Percentiles rank a stretch among this genome's conserved stretches.
These are phyloP conservation scores for Themeda triandra DNA, from an alignment of 176 grass and related monocot genomes.

Conservation along the genomic window DNA sequence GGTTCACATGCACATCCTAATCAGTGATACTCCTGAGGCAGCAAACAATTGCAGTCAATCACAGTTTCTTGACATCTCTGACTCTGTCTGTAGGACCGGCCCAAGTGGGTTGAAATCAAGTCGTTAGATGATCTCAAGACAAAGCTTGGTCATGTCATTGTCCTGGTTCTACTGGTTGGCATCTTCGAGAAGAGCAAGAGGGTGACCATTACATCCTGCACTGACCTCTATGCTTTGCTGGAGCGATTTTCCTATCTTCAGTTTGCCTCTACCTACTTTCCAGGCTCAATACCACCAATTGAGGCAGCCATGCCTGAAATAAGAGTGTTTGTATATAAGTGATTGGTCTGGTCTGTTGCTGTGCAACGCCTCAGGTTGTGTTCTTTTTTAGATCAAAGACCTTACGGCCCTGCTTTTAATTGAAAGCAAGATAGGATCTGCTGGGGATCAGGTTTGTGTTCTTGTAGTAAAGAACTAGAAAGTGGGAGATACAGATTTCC, in stretches of 20 bases:
- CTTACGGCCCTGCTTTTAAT: no score
- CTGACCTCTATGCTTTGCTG: slow-evolving; percentile 75
- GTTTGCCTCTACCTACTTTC: slow-evolving; percentile 84
- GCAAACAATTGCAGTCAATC: neutral
- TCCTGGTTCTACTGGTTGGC: slow-evolving; percentile 78
- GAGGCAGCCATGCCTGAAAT: slow-evolving; percentile 42
- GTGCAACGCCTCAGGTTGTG: neutral
- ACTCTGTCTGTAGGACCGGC: slow-evolving; percentile 53
- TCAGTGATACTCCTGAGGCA: neutral
- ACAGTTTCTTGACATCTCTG: neutral
- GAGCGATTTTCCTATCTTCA: slow-evolving; percentile 78
- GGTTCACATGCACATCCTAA: neutral
- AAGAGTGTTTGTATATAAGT: slow-evolving; percentile 16
- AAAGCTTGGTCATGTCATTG: slow-evolving; percentile 90
- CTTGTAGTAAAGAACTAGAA: neutral
- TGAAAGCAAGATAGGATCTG: no score
- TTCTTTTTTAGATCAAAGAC: no score
- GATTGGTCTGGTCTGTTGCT: slow-evolving; percentile 19
- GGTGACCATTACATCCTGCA: slow-evolving; percentile 51
- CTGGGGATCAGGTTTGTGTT: no score
- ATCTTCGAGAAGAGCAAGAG: slow-evolving; percentile 92
- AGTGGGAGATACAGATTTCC: neutral
- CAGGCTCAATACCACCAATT: slow-evolving; percentile 52
- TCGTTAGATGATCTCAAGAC: slow-evolving; percentile 90
- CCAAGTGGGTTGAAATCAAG: slow-evolving; percentile 76